Percentiles rank a stretch among this genome's conserved stretches.
Conservation (phyloP, 768 basidiomycete genomes). For the Tricholoma bakamatsutake region DNA sequence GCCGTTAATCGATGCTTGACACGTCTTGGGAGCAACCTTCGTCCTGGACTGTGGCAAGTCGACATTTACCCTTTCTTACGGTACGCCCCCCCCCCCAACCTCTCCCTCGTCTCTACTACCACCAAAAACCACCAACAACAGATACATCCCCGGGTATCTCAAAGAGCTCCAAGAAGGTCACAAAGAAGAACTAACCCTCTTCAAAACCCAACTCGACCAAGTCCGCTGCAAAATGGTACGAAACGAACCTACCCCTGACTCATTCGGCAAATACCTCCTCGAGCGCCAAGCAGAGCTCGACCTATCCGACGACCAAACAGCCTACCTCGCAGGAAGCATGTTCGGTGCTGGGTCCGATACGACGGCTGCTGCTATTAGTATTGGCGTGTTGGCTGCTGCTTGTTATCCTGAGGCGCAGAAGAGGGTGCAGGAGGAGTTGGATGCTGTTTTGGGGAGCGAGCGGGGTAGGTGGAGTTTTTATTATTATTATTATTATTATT, state of each 20-base stretch:
- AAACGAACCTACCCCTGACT: constrained; percentile 32
- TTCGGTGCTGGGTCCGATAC: constrained; percentile 67
- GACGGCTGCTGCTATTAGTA: constrained; percentile 53
- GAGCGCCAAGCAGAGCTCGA: constrained; percentile 49
- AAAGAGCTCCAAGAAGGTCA: constrained; percentile 53
- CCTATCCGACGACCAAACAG: constrained; percentile 50
- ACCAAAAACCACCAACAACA: constrained; percentile 8
- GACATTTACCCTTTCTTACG: constrained; percentile 41
- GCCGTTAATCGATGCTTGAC: constrained; percentile 42
- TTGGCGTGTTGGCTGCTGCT: constrained; percentile 53
- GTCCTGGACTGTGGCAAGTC: constrained; percentile 41
- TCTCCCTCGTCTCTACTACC: neutral
- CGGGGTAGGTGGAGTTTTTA: constrained; percentile 28
- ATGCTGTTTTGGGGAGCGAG: constrained; percentile 37
- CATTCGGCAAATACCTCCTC: constrained; percentile 54
- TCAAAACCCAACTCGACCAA: constrained; percentile 44
- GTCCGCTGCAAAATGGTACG: constrained; percentile 42
- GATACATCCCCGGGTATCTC: constrained; percentile 57
- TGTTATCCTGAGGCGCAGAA: constrained; percentile 48
- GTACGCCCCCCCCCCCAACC: constrained; percentile 5
- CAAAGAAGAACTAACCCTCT: constrained; percentile 47
- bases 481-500: neutral
- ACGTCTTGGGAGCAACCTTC: constrained; percentile 37
- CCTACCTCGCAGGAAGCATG: constrained; percentile 59
- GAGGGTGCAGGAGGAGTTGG: constrained; percentile 49